These are phyloP conservation scores for Eremothecium coryli DNA, from an alignment of 1,139 yeast species.

Conservation along the genomic window DNA sequence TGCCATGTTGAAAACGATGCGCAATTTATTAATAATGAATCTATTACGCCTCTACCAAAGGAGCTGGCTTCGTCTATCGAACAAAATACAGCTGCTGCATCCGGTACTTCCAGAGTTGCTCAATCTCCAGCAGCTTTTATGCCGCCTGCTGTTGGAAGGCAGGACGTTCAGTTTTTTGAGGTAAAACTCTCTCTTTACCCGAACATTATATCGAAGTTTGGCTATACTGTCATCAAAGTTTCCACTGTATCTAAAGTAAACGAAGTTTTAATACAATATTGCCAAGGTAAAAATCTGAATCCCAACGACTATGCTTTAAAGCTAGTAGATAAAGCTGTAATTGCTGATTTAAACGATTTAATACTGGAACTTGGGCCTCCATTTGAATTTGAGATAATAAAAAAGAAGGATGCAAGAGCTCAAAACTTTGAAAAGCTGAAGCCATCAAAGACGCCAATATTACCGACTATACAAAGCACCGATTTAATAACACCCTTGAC, in stretches of 20 bases:
- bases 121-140: constrained; percentile 5
- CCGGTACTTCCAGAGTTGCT: constrained; percentile 3
- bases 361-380: constrained; percentile 33
- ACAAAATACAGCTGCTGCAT: constrained; percentile 1
- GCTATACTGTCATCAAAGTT: constrained; percentile 26
- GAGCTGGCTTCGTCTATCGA: constrained; percentile 12
- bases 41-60: constrained; percentile 47
- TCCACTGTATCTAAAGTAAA: constrained; percentile 30
- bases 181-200: constrained; percentile 32
- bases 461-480: constrained; percentile 30
- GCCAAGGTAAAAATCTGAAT: constrained; percentile 29
- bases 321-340: constrained; percentile 23
- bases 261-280: constrained; percentile 30
- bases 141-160: not conserved
- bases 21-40: constrained; percentile 33
- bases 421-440: constrained; percentile 23
- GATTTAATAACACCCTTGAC: constrained; percentile 29
- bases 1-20: constrained; percentile 37
- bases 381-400: constrained; percentile 24
- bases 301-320: constrained; percentile 31
- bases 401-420: constrained; percentile 27
- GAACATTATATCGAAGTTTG: constrained; percentile 21
- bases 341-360: constrained; percentile 32
- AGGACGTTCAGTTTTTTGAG: not conserved
- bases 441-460: constrained; percentile 20